A percentile compares a stretch with the other conserved stretches of the same genome.
Conservation (phyloP, 768 basidiomycete species). For the Hericium alpestre region DNA sequence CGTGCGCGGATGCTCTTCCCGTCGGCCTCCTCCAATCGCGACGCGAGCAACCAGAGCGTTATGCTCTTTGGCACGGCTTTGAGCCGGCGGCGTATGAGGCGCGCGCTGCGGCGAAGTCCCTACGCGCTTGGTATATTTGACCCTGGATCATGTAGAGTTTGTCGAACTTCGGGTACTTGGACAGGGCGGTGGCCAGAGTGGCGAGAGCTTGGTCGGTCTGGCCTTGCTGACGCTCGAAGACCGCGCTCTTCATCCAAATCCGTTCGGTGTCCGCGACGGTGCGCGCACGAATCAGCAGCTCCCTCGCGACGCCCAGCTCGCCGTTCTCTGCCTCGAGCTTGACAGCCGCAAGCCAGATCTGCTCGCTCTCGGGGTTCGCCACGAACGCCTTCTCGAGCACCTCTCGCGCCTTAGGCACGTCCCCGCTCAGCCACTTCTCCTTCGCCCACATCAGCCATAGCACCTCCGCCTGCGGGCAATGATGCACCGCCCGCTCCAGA, state of each 20-base stretch:
- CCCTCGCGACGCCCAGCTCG: conserved; percentile 75
- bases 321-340: conserved; percentile 96
- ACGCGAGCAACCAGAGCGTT: conserved; percentile 83
- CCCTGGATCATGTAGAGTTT: conserved; percentile 98
- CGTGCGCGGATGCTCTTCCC: conserved; percentile 88
- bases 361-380: conserved; percentile 93
- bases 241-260: conserved; percentile 99
- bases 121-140: conserved; percentile 65
- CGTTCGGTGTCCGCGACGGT: conserved; percentile 86
- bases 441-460: conserved; percentile 98
- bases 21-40: conserved; percentile 82
- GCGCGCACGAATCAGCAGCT: conserved; percentile 80
- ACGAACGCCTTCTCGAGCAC: conserved; percentile 86
- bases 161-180: conserved; percentile 79
- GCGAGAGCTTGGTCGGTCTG: conserved; percentile 62
- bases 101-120: conserved; percentile 57
- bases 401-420: conserved; percentile 83
- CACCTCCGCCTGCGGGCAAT: conserved; percentile 92
- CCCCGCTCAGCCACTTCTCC: conserved; percentile 87
- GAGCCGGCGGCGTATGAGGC: conserved; percentile 69
- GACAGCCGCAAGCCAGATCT: conserved; percentile 95
- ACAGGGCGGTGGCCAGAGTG: conserved; percentile 63
- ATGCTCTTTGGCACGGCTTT: conserved; percentile 82
- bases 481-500: conserved; percentile 70
- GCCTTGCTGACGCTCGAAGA: conserved; percentile 87